Conservation (phyloP, 164 flowering plant genomes). For the Nelumbo lutea region DNA sequence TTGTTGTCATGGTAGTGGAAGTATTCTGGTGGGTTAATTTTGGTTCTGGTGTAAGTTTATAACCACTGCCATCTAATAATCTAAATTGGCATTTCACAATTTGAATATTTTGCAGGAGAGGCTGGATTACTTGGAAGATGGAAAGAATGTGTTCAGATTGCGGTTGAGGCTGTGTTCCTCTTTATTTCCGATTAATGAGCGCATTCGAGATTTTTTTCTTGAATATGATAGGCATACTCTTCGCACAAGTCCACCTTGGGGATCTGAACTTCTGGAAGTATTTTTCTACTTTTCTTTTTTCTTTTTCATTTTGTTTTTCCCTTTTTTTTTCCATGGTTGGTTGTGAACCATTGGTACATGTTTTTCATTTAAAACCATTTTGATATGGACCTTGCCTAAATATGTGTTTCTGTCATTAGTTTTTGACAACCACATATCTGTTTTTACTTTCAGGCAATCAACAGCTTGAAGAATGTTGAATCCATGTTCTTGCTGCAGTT, state of each 20-base stretch:
- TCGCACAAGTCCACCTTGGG: slow-evolving; percentile 99
- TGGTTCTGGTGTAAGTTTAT: too few relatives aligned
- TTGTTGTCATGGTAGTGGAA: too few relatives aligned
- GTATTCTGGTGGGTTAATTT: too few relatives aligned
- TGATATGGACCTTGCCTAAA: neutral
- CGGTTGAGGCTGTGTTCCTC: slow-evolving; percentile 86
- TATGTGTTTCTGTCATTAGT: neutral
- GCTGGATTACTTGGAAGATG: slow-evolving; percentile 93
- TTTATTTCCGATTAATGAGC: slow-evolving; percentile 81
- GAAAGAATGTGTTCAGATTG: slow-evolving; percentile 69
- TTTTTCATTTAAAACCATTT: neutral
- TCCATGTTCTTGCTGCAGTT: slow-evolving; percentile 91
- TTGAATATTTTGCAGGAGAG: slow-evolving; percentile 57
- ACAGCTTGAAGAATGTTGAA: slow-evolving; percentile 97
- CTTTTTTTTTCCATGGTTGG: neutral
- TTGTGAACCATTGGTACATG: neutral
- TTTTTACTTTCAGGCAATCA: slow-evolving; percentile 74
- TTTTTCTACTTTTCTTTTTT: neutral
- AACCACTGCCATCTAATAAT: neutral
- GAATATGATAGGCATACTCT: slow-evolving; percentile 97
- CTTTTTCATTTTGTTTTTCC: neutral
- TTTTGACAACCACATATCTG: neutral
- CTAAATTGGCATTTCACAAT: neutral
- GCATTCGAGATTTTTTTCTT: slow-evolving; percentile 92
- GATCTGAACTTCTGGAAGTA: slow-evolving; percentile 99